Conservation (phyloP, 768 basidiomycete genomes). For the Lentinula edodes region DNA sequence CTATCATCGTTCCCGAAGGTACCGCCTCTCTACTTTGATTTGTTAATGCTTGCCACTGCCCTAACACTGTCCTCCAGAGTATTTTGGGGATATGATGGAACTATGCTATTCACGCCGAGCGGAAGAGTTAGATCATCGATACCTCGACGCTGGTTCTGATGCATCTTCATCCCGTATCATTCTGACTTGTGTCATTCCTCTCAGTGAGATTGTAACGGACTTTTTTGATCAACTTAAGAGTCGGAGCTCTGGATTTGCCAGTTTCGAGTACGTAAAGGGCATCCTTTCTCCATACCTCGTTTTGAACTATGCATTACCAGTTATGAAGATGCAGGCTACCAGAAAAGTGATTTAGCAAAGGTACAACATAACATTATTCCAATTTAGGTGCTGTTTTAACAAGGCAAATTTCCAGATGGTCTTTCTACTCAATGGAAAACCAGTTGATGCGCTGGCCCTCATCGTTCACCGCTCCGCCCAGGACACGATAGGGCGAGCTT, state of each 20-base stretch:
- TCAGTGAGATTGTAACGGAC: conserved; percentile 90
- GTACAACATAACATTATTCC: conserved; percentile 29
- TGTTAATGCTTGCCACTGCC: neutral
- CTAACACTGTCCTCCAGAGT: conserved; percentile 43
- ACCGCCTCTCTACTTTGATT: neutral
- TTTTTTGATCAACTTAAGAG: conserved; percentile 96
- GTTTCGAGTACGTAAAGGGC: conserved; percentile 68
- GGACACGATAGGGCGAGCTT: conserved; percentile 66
- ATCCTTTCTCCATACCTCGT: neutral
- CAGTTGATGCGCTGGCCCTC: conserved; percentile 89
- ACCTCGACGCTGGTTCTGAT: conserved; percentile 54
- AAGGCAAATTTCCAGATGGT: conserved; percentile 54
- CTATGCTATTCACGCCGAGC: conserved; percentile 85
- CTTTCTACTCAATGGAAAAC: conserved; percentile 83
- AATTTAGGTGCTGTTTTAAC: neutral
- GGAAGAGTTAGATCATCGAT: conserved; percentile 75
- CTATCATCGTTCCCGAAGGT: conserved; percentile 94
- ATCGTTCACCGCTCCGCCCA: conserved; percentile 83
- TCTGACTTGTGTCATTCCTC: conserved; percentile 76
- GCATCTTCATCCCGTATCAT: conserved; percentile 61
- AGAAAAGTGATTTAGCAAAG: conserved; percentile 75
- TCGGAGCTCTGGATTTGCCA: conserved; percentile 85
- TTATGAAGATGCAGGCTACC: conserved; percentile 93
- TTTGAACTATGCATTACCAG: conserved; percentile 31
- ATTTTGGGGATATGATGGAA: conserved; percentile 95